Percentiles rank a stretch among this genome's conserved stretches.
Conservation (phyloP, 2,329 filamentous ascomycete genomes). For the Arthroderma sp. region DNA sequence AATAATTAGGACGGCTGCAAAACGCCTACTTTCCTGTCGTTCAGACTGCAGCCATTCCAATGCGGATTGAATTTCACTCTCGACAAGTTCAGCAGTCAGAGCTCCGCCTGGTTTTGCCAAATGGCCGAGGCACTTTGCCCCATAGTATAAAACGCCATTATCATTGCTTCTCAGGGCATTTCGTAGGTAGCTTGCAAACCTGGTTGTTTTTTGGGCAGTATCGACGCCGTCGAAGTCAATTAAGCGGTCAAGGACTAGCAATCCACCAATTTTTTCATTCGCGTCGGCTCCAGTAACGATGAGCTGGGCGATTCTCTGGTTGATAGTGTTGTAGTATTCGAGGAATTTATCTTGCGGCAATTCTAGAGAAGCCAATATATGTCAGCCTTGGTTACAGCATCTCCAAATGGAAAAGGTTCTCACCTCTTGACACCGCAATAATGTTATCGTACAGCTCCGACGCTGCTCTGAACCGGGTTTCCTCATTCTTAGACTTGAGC, state of each 20-base stretch:
- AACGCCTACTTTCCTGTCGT: conserved; percentile 80
- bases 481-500: conserved; percentile 44
- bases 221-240: conserved; percentile 97
- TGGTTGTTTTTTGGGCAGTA: conserved; percentile 79
- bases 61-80: conserved; percentile 91
- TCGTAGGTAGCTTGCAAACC: conserved; percentile 83
- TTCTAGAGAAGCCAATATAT: conserved; percentile 38
- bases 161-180: conserved; percentile 83
- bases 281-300: conserved; percentile 78
- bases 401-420: not conserved
- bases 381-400: not conserved
- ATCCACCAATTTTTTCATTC: conserved; percentile 77
- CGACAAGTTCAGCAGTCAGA: conserved; percentile 86
- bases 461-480: conserved; percentile 35
- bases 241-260: conserved; percentile 80
- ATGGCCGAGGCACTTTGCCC: conserved; percentile 76
- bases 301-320: conserved; percentile 53
- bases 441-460: conserved; percentile 36
- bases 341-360: conserved; percentile 67
- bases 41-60: conserved; percentile 96
- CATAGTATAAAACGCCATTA: conserved; percentile 76
- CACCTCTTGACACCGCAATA: conserved; percentile 34
- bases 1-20: conserved; percentile 82
- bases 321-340: conserved; percentile 54
- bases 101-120: conserved; percentile 86